phyloP scores from a whole-genome alignment of 208 protist genomes.

The Wallacemonas sp. region DNA sequence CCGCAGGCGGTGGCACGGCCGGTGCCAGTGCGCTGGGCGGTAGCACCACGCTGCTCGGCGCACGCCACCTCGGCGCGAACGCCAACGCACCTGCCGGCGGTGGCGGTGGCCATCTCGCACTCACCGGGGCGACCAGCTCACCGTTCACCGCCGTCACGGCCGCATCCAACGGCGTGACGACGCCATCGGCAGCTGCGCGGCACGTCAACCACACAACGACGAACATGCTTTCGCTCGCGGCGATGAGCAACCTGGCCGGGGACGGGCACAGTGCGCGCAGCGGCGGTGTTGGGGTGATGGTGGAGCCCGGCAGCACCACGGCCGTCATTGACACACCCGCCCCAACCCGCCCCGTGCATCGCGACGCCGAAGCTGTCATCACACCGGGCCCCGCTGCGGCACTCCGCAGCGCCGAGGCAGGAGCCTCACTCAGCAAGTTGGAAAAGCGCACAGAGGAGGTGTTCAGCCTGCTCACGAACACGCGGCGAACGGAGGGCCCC shows the following conservation, averaged over 20 bases:
- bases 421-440: conserved; percentile 30
- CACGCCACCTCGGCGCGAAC: neutral
- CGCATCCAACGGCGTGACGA: neutral
- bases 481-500: conserved; percentile 35
- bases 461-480: conserved; percentile 20
- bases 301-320: neutral
- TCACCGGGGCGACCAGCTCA: neutral
- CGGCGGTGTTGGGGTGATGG: neutral
- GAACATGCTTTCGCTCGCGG: neutral
- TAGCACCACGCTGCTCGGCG: neutral
- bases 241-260: neutral
- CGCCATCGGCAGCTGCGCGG: neutral
- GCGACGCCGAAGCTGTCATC: neutral
- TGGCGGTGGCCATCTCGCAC: too few species aligned
- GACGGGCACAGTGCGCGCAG: neutral
- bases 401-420: conserved; percentile 27
- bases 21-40: too few species aligned
- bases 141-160: neutral
- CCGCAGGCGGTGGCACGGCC: neutral
- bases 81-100: neutral
- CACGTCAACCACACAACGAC: conserved; percentile 1
- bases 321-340: neutral
- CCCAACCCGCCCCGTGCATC: neutral
- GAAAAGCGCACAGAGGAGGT: conserved; percentile 44
- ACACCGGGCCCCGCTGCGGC: neutral